Evolutionary conservation across 805 yeast genomes (phyloP).

Genomic region (Lipomyces chichibuensis): DNA sequence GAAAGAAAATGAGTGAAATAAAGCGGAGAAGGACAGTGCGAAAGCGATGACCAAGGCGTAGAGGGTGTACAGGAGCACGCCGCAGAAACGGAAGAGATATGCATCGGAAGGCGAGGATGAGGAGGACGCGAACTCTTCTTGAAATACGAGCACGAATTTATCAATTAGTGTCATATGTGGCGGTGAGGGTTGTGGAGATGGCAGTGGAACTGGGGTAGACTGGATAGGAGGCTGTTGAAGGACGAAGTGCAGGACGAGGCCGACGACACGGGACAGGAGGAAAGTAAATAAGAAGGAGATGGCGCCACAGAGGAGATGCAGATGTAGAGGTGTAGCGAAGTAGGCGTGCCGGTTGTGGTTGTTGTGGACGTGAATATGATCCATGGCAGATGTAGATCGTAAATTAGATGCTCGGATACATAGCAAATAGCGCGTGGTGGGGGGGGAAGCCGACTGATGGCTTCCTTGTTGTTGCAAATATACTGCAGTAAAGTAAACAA

Average conservation of each 20-base stretch:
- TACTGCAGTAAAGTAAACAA: not conserved
- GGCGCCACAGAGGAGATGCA: slow-evolving; percentile 24
- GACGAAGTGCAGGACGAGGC: slow-evolving; percentile 19
- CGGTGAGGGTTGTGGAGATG: not conserved
- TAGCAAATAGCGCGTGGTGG: not conserved
- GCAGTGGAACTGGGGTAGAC: not conserved
- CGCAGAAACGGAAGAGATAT: slow-evolving; percentile 24
- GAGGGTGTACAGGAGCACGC: slow-evolving; percentile 27
- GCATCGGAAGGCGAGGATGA: slow-evolving; percentile 17
- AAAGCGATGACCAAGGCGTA: slow-evolving; percentile 30
- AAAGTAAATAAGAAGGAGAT: slow-evolving; percentile 24
- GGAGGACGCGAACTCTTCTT: slow-evolving; percentile 23
- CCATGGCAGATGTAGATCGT: slow-evolving; percentile 2
- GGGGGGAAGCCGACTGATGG: not conserved
- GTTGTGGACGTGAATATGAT: slow-evolving; percentile 2
- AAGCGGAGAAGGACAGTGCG: slow-evolving; percentile 29
- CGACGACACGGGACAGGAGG: slow-evolving; percentile 22
- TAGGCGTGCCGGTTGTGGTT: slow-evolving; percentile 9
- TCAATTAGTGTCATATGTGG: slow-evolving; percentile 23
- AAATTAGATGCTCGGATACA: not conserved
- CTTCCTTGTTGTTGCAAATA: not conserved
- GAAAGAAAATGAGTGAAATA: slow-evolving; percentile 28
- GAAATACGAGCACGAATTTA: slow-evolving; percentile 27
- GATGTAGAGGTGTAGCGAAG: slow-evolving; percentile 21
- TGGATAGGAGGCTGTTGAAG: slow-evolving; percentile 10